A percentile compares a stretch with the other conserved stretches of the same genome.
phyloP scores from a whole-genome alignment of 2,329 filamentous ascomycete species.

The Pseudogymnoascus sp. region DNA sequence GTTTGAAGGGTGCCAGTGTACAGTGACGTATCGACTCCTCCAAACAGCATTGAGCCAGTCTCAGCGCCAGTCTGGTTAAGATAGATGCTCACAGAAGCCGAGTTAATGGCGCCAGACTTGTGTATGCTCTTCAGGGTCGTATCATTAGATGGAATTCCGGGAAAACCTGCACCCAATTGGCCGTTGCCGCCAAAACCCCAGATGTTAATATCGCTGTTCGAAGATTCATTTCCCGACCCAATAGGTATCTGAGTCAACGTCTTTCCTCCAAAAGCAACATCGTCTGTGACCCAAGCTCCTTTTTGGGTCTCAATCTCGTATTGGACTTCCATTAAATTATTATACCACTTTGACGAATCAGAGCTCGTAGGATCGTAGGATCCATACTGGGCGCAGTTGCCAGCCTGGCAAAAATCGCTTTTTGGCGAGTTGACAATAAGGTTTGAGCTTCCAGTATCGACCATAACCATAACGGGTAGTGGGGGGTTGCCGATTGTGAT shows the following conservation, averaged over 20 bases:
- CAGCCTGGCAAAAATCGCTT: neutral
- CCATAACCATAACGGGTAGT: conserved; percentile 1
- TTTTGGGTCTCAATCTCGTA: neutral
- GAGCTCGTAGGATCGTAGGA: neutral
- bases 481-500: conserved; percentile 11
- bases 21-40: conserved; percentile 61
- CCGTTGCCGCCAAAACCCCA: conserved; percentile 76
- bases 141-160: conserved; percentile 46
- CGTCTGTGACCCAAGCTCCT: conserved; percentile 77
- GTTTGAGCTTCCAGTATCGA: conserved; percentile 12
- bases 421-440: conserved; percentile 1
- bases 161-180: conserved; percentile 45
- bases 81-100: conserved; percentile 69
- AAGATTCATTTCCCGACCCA: conserved; percentile 58
- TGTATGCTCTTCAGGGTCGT: conserved; percentile 63
- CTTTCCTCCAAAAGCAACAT: conserved; percentile 49
- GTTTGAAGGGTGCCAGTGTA: conserved; percentile 56
- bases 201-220: conserved; percentile 75
- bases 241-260: conserved; percentile 55
- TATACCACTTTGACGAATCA: neutral
- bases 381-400: neutral
- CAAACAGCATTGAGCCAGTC: conserved; percentile 64
- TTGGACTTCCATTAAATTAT: neutral
- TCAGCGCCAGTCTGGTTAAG: conserved; percentile 61
- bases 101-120: conserved; percentile 50